Base-by-base conservation (phyloP, 306 rosid species). In the Medicago ruthenica region DNA sequence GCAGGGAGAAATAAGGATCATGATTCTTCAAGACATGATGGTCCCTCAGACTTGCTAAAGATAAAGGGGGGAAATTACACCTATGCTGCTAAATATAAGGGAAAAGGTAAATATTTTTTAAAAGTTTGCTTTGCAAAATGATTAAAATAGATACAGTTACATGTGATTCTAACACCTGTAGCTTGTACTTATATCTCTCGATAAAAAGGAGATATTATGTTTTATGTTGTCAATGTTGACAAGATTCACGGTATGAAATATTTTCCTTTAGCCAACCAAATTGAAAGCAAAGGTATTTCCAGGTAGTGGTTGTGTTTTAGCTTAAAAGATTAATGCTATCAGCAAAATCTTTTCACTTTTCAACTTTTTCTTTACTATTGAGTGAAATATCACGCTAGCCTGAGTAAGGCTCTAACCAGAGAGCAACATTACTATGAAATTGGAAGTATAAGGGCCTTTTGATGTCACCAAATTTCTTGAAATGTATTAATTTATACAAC, bases 121-220 rank as follows among this genome's bases (percentile, higher is more conserved):
- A 41, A 11, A 3, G 48, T 44, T 12, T 44, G 48, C 48, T 44
- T 44, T 12, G 4, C 48, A 10, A 44, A 44, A 44, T 11, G 48
- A 44, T 44, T 44, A 44, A 44, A 44, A 27, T 41, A 44, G 48
- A 13, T 44, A 44, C 48, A 11, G 4, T 44, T 12, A 10, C 48
- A 44, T 41, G 47, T 41, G 2, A 41, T 41, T 41, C 42, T 39
- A 8, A 39, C 10, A 41, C 13, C 2, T 44, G 15, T 44, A 44
- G 12, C 5, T 44, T 44, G 48, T 44, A 44, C 15, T 44, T 44
- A 11, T 44, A 44, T 44, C 4, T 44, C 51, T 45, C 16, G 7
- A 11, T 45, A 12, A 45, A 45, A 45, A 66, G 55, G 11, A 34
- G 50, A 74, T 47, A 24, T 63, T 63, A 63, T 58, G 64, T 58